These are phyloP conservation scores for Schrenkiella parvula DNA, from an alignment of 345 rosid species.

Conservation along the genomic window DNA sequence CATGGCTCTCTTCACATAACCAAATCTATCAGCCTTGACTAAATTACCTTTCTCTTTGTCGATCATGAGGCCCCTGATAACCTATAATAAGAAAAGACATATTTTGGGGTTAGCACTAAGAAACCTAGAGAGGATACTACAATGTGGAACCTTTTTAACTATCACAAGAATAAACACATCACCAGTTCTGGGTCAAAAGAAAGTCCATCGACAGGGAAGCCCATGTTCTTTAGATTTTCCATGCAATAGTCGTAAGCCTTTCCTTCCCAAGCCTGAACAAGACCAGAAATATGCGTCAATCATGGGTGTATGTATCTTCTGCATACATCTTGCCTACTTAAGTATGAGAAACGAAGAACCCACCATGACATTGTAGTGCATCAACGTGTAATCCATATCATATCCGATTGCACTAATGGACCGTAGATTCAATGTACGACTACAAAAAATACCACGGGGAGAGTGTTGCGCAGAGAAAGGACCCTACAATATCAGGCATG, in stretches of 20 bases:
- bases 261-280: slow-evolving; percentile 95
- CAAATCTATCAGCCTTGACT: slow-evolving; percentile 97
- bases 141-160: background rate
- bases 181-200: slow-evolving; percentile 88
- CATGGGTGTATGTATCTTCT: background rate
- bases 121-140: slow-evolving; percentile 8
- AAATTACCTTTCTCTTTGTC: slow-evolving; percentile 93
- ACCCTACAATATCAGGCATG: slow-evolving; percentile 44
- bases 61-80: slow-evolving; percentile 93
- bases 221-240: slow-evolving; percentile 80
- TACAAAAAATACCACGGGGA: slow-evolving; percentile 92
- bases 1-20: slow-evolving; percentile 92
- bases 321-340: background rate
- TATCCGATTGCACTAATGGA: slow-evolving; percentile 97
- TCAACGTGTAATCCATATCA: slow-evolving; percentile 98
- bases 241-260: slow-evolving; percentile 93
- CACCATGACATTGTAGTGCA: slow-evolving; percentile 93
- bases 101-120: background rate
- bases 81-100: slow-evolving; percentile 36
- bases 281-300: background rate
- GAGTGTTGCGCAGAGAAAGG: slow-evolving; percentile 75
- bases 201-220: slow-evolving; percentile 90
- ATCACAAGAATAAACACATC: slow-evolving; percentile 22
- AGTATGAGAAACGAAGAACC: background rate
- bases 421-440: slow-evolving; percentile 86